phyloP scores from a whole-genome alignment of 2,329 filamentous ascomycete genomes.

The Alternaria brassicae region DNA sequence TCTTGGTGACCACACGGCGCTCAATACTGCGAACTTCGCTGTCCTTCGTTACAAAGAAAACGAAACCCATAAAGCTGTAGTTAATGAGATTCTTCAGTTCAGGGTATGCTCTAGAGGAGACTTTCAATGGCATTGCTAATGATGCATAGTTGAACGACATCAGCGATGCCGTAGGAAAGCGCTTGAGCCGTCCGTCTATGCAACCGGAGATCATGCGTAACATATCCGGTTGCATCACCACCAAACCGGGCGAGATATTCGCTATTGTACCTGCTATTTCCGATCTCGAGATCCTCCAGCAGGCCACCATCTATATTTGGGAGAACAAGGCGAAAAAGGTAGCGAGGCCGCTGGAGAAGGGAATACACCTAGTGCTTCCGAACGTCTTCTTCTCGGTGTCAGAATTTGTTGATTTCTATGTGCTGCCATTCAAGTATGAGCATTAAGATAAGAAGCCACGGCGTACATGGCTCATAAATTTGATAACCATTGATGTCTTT shows the following conservation, averaged over 20 bases:
- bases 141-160: slow-evolving; percentile 1
- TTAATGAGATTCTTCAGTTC: background rate
- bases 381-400: background rate
- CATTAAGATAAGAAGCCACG: background rate
- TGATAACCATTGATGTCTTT: background rate
- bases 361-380: slow-evolving; percentile 1
- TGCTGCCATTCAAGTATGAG: background rate
- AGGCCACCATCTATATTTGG: slow-evolving; percentile 3
- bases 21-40: background rate
- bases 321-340: slow-evolving; percentile 1
- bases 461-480: background rate
- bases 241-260: background rate
- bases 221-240: slow-evolving; percentile 2
- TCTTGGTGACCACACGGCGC: background rate
- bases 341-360: background rate
- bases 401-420: background rate
- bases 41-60: background rate
- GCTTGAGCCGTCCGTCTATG: slow-evolving; percentile 2
- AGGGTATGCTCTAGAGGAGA: background rate
- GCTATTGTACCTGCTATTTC: background rate
- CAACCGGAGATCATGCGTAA: slow-evolving; percentile 1
- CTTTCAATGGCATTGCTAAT: background rate
- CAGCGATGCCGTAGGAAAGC: background rate
- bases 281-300: too few relatives aligned
- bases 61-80: background rate